Evolutionary conservation across 2,329 filamentous ascomycete genomes (phyloP).

Genomic region (Stemphylium vesicarium): DNA sequence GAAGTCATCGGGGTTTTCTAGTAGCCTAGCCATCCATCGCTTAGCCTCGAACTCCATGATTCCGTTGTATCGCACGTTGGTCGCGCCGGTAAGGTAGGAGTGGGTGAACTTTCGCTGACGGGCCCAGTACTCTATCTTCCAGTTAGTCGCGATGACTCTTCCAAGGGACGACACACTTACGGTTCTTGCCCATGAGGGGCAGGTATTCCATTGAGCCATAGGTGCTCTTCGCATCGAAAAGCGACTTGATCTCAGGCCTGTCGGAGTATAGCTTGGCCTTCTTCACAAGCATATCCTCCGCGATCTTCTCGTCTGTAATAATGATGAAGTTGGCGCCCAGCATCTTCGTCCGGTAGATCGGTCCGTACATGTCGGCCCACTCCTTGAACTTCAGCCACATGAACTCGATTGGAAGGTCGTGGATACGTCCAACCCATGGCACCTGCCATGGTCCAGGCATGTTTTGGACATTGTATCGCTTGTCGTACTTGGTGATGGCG

Average conservation of each 20-base stretch:
- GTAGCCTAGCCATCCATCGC: constrained; percentile 58
- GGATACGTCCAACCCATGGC: constrained; percentile 46
- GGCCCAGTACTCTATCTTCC: constrained; percentile 58
- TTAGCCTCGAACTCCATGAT: constrained; percentile 62
- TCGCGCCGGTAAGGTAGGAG: constrained; percentile 56
- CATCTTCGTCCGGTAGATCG: constrained; percentile 48
- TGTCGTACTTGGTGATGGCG: constrained; percentile 45
- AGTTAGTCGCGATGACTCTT: constrained; percentile 14
- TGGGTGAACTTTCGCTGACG: constrained; percentile 62
- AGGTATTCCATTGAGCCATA: constrained; percentile 63
- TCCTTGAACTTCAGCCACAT: constrained; percentile 61
- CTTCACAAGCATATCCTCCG: constrained; percentile 61
- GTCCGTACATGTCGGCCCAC: constrained; percentile 44
- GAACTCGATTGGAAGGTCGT: constrained; percentile 46
- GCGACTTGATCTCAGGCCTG: constrained; percentile 56
- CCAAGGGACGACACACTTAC: constrained; percentile 44
- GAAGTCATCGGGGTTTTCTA: constrained; percentile 60
- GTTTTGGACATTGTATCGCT: constrained; percentile 44
- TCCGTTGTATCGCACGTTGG: constrained; percentile 54
- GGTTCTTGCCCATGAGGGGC: constrained; percentile 63
- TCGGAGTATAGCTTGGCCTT: constrained; percentile 61
- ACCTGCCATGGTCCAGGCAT: constrained; percentile 51
- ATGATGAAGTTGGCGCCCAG: constrained; percentile 55
- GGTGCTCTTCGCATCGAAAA: constrained; percentile 63
- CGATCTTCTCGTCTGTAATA: constrained; percentile 59